Conservation (phyloP, 179 eudicot species). For the Actinidia polygama region DNA sequence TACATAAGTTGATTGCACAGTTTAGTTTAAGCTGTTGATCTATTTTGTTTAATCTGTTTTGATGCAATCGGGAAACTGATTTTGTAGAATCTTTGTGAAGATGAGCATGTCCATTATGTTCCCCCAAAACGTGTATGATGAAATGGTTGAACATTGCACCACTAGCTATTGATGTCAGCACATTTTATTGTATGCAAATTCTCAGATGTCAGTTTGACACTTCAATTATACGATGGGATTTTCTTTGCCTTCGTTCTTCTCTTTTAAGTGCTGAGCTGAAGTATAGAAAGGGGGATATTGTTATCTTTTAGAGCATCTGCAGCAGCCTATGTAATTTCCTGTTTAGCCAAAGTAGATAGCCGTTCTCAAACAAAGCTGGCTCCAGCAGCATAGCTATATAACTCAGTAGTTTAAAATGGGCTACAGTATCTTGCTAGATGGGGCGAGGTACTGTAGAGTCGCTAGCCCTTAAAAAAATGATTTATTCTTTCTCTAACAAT, state of each 20-base stretch:
- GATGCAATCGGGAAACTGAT: conserved; percentile 20
- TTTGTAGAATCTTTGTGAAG: conserved; percentile 68
- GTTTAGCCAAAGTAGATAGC: not conserved
- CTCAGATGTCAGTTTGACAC: not conserved
- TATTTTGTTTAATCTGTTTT: not conserved
- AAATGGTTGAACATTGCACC: not conserved
- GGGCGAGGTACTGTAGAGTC: not conserved
- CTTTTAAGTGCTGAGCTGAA: too few relatives aligned
- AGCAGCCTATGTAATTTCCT: not conserved
- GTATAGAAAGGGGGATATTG: too few relatives aligned
- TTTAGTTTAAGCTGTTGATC: not conserved
- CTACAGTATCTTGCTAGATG: not conserved
- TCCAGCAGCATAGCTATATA: not conserved
- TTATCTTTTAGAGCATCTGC: not conserved
- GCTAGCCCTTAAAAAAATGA: not conserved
- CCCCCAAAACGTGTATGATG: conserved; percentile 68
- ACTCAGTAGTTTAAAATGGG: not conserved
- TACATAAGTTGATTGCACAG: not conserved
- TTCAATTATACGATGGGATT: too few relatives aligned
- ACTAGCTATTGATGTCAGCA: not conserved
- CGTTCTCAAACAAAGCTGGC: not conserved
- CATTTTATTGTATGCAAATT: not conserved
- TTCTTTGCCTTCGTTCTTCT: too few relatives aligned
- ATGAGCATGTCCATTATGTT: conserved; percentile 63
- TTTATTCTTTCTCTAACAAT: not conserved